phyloP scores from a whole-genome alignment of 2,329 filamentous ascomycete genomes.

The Parastagonospora avenae region DNA sequence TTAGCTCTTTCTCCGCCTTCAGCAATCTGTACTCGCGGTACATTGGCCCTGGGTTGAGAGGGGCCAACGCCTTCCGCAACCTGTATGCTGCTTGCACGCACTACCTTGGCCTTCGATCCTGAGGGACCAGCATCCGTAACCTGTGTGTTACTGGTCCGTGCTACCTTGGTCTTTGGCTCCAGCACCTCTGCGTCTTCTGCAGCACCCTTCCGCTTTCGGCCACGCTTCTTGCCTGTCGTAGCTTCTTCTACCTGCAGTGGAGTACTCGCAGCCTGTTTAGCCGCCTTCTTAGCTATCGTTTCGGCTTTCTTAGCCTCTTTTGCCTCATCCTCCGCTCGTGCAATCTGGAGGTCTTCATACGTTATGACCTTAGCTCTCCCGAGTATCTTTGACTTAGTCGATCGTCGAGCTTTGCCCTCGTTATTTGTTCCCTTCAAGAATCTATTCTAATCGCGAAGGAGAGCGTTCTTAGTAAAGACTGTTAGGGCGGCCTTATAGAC shows the following conservation, averaged over 20 bases:
- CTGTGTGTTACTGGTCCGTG: constrained; percentile 3
- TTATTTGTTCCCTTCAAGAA: constrained; percentile 36
- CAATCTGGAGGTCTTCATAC: constrained; percentile 9
- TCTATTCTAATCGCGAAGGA: constrained; percentile 32
- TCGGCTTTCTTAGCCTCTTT: not conserved
- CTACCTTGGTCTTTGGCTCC: constrained; percentile 5
- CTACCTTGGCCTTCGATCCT: too few relatives aligned
- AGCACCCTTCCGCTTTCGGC: constrained; percentile 11
- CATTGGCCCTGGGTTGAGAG: too few relatives aligned
- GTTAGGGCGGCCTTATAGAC: constrained; percentile 27
- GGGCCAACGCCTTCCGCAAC: too few relatives aligned
- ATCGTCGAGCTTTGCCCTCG: constrained; percentile 17
- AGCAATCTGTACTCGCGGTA: not conserved
- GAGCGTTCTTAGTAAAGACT: constrained; percentile 25
- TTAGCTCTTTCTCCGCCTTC: not conserved
- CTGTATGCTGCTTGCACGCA: too few relatives aligned
- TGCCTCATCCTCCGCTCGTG: constrained; percentile 7
- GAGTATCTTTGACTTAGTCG: constrained; percentile 4
- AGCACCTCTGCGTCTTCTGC: constrained; percentile 6
- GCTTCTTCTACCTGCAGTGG: constrained; percentile 7
- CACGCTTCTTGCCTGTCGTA: constrained; percentile 4
- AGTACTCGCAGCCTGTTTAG: constrained; percentile 6
- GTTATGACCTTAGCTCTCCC: constrained; percentile 7
- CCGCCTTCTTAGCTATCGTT: too few relatives aligned
- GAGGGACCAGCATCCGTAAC: too few relatives aligned